phyloP scores from a whole-genome alignment of 2,329 filamentous ascomycete genomes.

The Colletotrichum abscissum region DNA sequence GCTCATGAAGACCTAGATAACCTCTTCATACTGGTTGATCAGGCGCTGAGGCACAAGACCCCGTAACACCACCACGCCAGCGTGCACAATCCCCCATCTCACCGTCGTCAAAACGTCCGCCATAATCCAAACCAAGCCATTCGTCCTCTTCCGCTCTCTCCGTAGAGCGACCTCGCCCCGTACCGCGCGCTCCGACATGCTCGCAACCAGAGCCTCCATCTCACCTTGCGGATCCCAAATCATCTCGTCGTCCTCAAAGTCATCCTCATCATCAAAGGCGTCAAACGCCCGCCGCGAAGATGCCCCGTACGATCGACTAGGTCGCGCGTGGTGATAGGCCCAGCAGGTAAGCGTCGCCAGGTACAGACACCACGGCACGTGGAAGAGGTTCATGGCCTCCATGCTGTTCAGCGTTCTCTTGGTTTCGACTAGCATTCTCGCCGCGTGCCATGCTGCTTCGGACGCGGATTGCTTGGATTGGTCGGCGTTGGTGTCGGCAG shows the following conservation, averaged over 20 bases:
- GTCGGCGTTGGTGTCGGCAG: neutral
- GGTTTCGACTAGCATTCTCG: constrained; percentile 61
- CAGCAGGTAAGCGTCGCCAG: constrained; percentile 68
- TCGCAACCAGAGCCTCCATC: constrained; percentile 56
- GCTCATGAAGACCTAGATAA: neutral
- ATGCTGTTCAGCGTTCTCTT: constrained; percentile 60
- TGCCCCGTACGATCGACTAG: neutral
- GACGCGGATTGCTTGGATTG: constrained; percentile 44
- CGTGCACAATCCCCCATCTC: constrained; percentile 71
- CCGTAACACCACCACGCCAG: constrained; percentile 67
- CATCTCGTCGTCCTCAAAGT: constrained; percentile 55
- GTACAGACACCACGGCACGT: constrained; percentile 72
- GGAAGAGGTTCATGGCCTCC: constrained; percentile 65
- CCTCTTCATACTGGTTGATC: constrained; percentile 43
- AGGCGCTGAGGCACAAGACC: constrained; percentile 45
- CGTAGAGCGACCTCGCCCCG: constrained; percentile 38
- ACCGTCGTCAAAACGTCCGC: constrained; percentile 66
- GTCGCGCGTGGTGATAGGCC: constrained; percentile 63
- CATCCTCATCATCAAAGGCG: constrained; percentile 36
- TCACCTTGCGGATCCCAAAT: constrained; percentile 61
- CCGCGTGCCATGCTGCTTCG: constrained; percentile 64
- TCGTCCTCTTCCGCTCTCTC: constrained; percentile 59
- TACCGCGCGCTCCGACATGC: constrained; percentile 50
- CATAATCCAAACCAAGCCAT: constrained; percentile 65
- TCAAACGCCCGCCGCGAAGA: constrained; percentile 20